Evolutionary conservation across 176 grass and related monocot genomes (phyloP).

Genomic region (Zizania latifolia): DNA sequence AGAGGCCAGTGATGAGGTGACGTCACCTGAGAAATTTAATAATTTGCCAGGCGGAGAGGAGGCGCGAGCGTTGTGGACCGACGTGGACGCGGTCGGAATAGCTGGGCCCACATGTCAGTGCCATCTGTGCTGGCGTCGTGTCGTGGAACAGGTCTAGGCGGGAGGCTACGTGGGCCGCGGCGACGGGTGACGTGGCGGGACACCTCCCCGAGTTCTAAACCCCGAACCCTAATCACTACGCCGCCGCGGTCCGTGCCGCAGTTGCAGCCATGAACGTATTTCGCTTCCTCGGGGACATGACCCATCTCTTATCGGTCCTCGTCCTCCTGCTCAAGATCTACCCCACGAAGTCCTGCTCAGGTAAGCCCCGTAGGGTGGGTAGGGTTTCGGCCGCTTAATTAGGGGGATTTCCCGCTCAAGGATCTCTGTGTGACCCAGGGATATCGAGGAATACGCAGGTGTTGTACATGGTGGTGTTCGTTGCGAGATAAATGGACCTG

Average conservation of each 20-base stretch:
- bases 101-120: no score
- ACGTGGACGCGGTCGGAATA: no score
- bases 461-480: constrained; percentile 84
- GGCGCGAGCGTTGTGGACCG: no score
- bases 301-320: constrained; percentile 89
- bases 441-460: constrained; percentile 96
- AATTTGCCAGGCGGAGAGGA: no score
- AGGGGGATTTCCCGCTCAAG: not conserved
- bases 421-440: constrained; percentile 47
- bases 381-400: not conserved
- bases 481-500: constrained; percentile 83
- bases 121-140: no score
- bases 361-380: constrained; percentile 26
- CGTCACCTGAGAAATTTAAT: not conserved
- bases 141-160: no score
- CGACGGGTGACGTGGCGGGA: no score
- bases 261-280: constrained; percentile 73
- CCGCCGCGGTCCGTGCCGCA: constrained; percentile 11
- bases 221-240: constrained; percentile 32
- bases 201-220: constrained; percentile 27
- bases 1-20: no score
- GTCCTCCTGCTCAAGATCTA: constrained; percentile 99
- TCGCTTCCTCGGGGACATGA: constrained; percentile 89
- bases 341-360: constrained; percentile 93
- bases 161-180: no score